Evolutionary conservation across 306 rosid genomes (phyloP).

Genomic region (Heteromeles arbutifolia): DNA sequence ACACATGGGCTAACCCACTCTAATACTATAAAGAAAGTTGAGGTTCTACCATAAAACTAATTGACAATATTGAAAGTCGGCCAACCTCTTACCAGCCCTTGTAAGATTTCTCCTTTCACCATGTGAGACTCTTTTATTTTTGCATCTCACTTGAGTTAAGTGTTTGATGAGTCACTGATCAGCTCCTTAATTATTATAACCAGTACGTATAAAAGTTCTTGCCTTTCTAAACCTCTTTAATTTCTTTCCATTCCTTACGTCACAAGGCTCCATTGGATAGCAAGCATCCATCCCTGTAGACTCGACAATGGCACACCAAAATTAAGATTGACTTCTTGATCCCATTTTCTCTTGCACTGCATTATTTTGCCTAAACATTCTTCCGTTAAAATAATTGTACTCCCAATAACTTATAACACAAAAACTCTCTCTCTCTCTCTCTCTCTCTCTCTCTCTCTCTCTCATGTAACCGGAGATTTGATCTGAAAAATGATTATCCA

Average conservation of each 20-base stretch:
- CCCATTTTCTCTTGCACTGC: slow-evolving; percentile 25
- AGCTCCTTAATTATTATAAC: slow-evolving; percentile 21
- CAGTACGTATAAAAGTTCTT: neutral
- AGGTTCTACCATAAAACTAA: too few species aligned
- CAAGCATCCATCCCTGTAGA: slow-evolving; percentile 15
- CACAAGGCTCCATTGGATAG: slow-evolving; percentile 14
- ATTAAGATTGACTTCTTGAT: slow-evolving; percentile 42
- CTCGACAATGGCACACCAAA: slow-evolving; percentile 27
- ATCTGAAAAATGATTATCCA: slow-evolving; percentile 60
- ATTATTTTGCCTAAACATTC: slow-evolving; percentile 45
- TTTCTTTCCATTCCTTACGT: slow-evolving; percentile 22
- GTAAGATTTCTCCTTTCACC: too few species aligned
- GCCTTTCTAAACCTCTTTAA: slow-evolving; percentile 10
- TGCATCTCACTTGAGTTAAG: slow-evolving; percentile 17
- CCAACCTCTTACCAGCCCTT: too few species aligned
- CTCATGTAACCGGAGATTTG: slow-evolving; percentile 57
- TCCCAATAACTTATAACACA: slow-evolving; percentile 33
- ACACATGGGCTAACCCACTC: too few species aligned
- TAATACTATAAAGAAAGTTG: too few species aligned
- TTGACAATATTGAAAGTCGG: too few species aligned
- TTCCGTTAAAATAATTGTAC: slow-evolving; percentile 41
- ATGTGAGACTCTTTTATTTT: too few species aligned
- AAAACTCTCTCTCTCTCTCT: slow-evolving; percentile 23
- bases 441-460: slow-evolving; percentile 12
- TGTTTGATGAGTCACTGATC: slow-evolving; percentile 49